Base-by-base conservation (phyloP, 2,329 filamentous ascomycete species). In the Purpureocillium takamizusanense region DNA sequence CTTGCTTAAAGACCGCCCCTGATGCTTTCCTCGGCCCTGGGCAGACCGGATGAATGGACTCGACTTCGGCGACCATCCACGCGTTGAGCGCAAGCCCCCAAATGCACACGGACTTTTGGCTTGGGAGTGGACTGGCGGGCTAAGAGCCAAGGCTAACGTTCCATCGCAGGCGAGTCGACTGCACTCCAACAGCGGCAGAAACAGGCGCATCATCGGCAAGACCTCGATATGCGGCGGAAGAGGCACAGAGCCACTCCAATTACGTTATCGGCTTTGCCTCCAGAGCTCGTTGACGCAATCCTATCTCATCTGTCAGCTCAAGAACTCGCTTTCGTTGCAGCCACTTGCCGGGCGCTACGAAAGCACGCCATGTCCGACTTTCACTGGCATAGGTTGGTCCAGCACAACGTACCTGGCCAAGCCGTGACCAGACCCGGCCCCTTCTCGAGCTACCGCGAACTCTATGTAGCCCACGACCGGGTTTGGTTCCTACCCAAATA, bases 401-500 rank as follows among this genome's bases (percentile, higher is more conserved):
- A 87, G 51, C 60, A 70, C 6, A 78, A 86, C 45, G 64, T 92
- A 0, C 81, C 82, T 0, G 62, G 73, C 27, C 53, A 66, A 38
- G 45, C 49, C 11, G 61, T 88, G 21, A 59, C 61, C 1, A 67
- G 69, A 1, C 67, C 80, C 0, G 70, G 68, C 7, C 80, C 81
- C 7, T 80, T 73, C 51, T 49, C 62, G 2, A 79, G 70, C 17
- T 95, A 81, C 60, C 76, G 76, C 41, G 72, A 83, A 18, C 73
- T 95, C 3, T 95, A 84, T 56, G 65, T 72, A 31, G 71, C 79
- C 15, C 84, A 92, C 55, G 74, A 92, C 46, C 81, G 83, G 1
- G 78, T 81, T 50, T 95, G 89, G 89, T 95, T 94, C 52, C 67
- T 95, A 1, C 71, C 85, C 0, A 78, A 75, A 37, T 70, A 85